These are phyloP conservation scores for Xylaria sp. DNA, from an alignment of 2,329 filamentous ascomycete genomes.

Conservation along the genomic window DNA sequence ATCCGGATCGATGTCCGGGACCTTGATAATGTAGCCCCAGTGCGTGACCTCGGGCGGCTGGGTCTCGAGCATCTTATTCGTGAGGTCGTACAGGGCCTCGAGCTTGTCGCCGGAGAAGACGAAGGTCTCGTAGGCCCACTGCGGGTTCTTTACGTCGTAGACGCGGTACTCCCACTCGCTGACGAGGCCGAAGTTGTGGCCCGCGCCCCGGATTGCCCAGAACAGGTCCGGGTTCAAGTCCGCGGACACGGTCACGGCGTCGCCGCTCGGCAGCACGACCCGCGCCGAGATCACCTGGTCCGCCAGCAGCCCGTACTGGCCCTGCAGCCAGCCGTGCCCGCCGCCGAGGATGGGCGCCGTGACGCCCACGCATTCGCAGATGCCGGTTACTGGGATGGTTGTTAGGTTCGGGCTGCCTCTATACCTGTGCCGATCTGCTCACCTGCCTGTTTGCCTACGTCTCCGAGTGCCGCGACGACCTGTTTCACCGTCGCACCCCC, in stretches of 20 bases:
- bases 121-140: slow-evolving; percentile 28
- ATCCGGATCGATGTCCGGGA: slow-evolving; percentile 15
- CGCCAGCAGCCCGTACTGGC: slow-evolving; percentile 23
- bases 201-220: slow-evolving; percentile 27
- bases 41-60: slow-evolving; percentile 21
- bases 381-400: slow-evolving; percentile 47
- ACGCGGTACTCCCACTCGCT: slow-evolving; percentile 21
- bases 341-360: slow-evolving; percentile 49
- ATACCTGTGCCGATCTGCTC: neutral
- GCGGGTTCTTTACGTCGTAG: slow-evolving; percentile 12
- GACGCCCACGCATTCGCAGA: slow-evolving; percentile 55
- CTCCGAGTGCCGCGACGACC: slow-evolving; percentile 32
- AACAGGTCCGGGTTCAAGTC: slow-evolving; percentile 34
- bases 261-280: slow-evolving; percentile 14
- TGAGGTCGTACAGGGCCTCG: slow-evolving; percentile 17
- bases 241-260: slow-evolving; percentile 20
- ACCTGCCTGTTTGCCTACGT: slow-evolving; percentile 34
- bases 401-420: too few relatives aligned
- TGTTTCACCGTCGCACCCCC: slow-evolving; percentile 36
- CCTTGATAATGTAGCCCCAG: slow-evolving; percentile 26
- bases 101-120: slow-evolving; percentile 26
- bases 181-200: slow-evolving; percentile 29
- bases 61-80: slow-evolving; percentile 13
- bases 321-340: slow-evolving; percentile 46
- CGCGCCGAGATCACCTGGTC: slow-evolving; percentile 26